A percentile compares a stretch with the other conserved stretches of the same genome.
Evolutionary conservation across 108 stramenopile species (phyloP).

Genomic region (Schizochytrium sp.): DNA sequence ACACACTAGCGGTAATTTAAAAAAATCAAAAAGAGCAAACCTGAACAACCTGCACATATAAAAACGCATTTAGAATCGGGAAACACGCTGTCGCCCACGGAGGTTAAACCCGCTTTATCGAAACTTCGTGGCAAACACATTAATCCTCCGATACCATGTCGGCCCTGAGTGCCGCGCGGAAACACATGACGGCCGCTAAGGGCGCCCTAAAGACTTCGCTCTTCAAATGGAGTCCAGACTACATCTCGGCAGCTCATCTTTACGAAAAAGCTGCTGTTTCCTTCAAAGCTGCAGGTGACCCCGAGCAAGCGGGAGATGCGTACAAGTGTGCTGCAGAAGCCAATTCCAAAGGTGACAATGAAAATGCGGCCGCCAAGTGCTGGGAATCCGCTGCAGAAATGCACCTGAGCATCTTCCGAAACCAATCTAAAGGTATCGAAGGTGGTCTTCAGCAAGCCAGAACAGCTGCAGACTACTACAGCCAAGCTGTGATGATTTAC

Average conservation of each 20-base stretch:
- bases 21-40: no score
- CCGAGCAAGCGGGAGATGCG: not conserved
- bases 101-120: no score
- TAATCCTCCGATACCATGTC: not conserved
- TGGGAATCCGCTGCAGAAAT: constrained; percentile 18
- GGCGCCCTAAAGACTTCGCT: constrained; percentile 49
- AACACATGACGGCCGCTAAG: constrained; percentile 17
- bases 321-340: constrained; percentile 56
- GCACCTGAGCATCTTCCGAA: not conserved
- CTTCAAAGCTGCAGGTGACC: constrained; percentile 29
- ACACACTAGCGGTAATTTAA: no score
- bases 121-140: no score
- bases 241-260: constrained; percentile 30
- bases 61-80: no score
- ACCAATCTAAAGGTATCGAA: constrained; percentile 21
- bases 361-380: constrained; percentile 37
- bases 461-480: not conserved
- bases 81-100: no score
- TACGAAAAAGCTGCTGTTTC: constrained; percentile 28
- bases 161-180: constrained; percentile 38
- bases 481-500: constrained; percentile 50
- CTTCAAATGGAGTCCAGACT: constrained; percentile 59
- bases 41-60: no score
- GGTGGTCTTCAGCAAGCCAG: not conserved
- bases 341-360: not conserved